Conservation (phyloP, 176 grass and related monocot genomes). For the Hordeum marinum region DNA sequence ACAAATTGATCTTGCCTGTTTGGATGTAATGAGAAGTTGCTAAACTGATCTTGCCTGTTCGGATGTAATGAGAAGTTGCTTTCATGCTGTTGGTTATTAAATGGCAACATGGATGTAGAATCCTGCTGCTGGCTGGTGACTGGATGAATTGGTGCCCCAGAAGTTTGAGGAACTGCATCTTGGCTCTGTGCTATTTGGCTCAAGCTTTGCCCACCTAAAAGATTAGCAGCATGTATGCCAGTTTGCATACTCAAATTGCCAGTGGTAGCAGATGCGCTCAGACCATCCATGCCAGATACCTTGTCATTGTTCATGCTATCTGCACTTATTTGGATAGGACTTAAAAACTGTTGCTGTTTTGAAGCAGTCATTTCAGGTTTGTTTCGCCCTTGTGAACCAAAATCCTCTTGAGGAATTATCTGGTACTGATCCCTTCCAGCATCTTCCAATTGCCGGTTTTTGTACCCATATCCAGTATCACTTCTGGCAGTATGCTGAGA, state of each 20-base stretch:
- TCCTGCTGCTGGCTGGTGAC: constrained; percentile 37
- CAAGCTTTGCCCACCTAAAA: constrained; percentile 30
- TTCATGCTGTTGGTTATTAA: constrained; percentile 45
- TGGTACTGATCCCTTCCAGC: constrained; percentile 35
- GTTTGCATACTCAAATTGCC: constrained; percentile 30
- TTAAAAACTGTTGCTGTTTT: constrained; percentile 19
- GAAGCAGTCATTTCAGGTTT: constrained; percentile 30
- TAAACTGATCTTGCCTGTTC: constrained; percentile 46
- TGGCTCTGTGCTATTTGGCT: constrained; percentile 25
- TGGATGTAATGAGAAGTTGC: constrained; percentile 34
- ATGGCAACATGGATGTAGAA: constrained; percentile 25
- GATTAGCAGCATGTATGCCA: constrained; percentile 34
- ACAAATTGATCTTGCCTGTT: constrained; percentile 47
- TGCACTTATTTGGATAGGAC: constrained; percentile 8
- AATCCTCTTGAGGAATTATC: constrained; percentile 26
- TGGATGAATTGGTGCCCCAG: constrained; percentile 26
- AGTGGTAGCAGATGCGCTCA: constrained; percentile 15
- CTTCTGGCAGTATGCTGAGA: constrained; percentile 27
- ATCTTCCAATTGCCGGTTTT: constrained; percentile 30
- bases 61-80: constrained; percentile 33
- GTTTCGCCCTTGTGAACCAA: constrained; percentile 33
- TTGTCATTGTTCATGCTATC: constrained; percentile 28
- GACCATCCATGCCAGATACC: constrained; percentile 4
- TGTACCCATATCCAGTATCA: constrained; percentile 35
- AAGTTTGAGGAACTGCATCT: constrained; percentile 39